A percentile compares a stretch with the other conserved stretches of the same genome.
Conservation (phyloP, 2,329 filamentous ascomycete genomes). For the Diaporthe longicolla region DNA sequence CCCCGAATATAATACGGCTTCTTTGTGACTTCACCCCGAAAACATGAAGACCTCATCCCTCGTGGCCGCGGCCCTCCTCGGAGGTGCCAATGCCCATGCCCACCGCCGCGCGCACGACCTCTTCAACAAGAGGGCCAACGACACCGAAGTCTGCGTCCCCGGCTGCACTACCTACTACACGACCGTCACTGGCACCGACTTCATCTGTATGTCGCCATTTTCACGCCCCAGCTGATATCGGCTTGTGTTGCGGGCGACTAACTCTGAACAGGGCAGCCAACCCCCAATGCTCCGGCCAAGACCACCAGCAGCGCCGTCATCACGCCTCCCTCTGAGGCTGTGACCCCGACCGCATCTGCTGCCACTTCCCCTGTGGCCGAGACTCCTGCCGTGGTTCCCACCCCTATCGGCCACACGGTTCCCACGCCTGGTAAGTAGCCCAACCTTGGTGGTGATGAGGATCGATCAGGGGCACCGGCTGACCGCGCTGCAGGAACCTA, state of each 20-base stretch:
- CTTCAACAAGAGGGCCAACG: slow-evolving; percentile 67
- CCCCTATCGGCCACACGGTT: slow-evolving; percentile 67
- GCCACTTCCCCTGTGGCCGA: slow-evolving; percentile 54
- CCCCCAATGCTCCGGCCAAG: slow-evolving; percentile 43
- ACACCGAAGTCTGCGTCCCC: slow-evolving; percentile 66
- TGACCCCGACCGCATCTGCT: slow-evolving; percentile 53
- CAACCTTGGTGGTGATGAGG: background rate
- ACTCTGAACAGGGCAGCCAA: slow-evolving; percentile 40
- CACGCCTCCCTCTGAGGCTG: slow-evolving; percentile 49
- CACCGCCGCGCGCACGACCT: slow-evolving; percentile 75
- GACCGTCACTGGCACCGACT: slow-evolving; percentile 74
- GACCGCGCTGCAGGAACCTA: slow-evolving; percentile 65
- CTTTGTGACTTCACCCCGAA: slow-evolving; percentile 46
- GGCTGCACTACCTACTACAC: slow-evolving; percentile 82
- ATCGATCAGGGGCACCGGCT: background rate
- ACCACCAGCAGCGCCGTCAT: slow-evolving; percentile 46
- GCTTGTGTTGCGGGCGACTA: slow-evolving; percentile 18
- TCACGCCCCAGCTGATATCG: background rate
- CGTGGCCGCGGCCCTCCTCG: slow-evolving; percentile 73
- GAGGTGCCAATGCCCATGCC: slow-evolving; percentile 68
- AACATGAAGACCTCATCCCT: slow-evolving; percentile 83
- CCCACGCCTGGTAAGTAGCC: slow-evolving; percentile 65
- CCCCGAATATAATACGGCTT: slow-evolving; percentile 18
- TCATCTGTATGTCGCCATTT: slow-evolving; percentile 69
- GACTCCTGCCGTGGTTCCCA: slow-evolving; percentile 57